These are phyloP conservation scores for Daldinia concentrica DNA, from an alignment of 495 filamentous ascomycete genomes.

Conservation along the genomic window DNA sequence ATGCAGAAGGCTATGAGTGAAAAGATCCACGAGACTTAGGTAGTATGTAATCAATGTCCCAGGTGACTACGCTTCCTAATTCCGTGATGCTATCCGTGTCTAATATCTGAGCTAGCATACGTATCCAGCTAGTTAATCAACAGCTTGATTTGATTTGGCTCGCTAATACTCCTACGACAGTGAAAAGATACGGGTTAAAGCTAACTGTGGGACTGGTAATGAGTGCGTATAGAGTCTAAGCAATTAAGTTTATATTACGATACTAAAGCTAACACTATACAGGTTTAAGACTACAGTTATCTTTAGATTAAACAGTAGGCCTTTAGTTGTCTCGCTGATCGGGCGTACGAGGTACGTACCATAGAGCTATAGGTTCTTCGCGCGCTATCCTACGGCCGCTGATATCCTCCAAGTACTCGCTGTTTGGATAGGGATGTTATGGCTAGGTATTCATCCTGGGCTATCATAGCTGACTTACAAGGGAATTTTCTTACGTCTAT, in stretches of 20 bases:
- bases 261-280: background rate
- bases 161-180: no score
- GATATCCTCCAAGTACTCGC: no score
- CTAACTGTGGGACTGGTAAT: no score
- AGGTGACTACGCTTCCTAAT: background rate
- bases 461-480: no score
- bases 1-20: no score
- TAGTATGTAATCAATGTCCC: background rate
- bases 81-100: background rate
- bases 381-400: background rate
- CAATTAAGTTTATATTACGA: no score
- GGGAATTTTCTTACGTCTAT: no score
- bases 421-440: slow-evolving; percentile 41
- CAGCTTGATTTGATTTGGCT: background rate
- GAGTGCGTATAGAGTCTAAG: no score
- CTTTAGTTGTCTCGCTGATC: slow-evolving; percentile 5
- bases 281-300: background rate
- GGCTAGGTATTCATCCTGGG: slow-evolving; percentile 57
- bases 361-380: slow-evolving; percentile 6
- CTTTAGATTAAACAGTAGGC: background rate
- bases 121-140: background rate
- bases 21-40: background rate
- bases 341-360: background rate
- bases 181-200: no score
- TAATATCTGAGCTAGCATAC: background rate